Base-by-base conservation (phyloP, 1,139 yeast species). In the Zygotorulaspora mrakii region DNA sequence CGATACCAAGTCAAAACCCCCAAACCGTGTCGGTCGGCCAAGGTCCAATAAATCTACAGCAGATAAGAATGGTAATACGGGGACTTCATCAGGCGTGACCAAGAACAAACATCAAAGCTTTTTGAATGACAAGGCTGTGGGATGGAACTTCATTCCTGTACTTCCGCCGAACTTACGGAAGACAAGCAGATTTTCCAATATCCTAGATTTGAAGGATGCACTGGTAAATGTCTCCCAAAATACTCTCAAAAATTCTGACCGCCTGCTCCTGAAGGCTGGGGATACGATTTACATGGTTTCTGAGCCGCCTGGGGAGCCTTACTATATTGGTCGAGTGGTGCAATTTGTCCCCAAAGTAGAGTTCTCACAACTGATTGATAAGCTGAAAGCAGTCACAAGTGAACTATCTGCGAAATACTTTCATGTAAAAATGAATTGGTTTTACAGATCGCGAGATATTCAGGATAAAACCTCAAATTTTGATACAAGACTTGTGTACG, bases 291-390 rank as follows among this genome's bases (percentile, higher is more conserved):
- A 85, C 59, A 79, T 91, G 77, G 73, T 88, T 17, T 80, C 94
- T 48, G 96, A 87, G 59, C 96, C 96, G 0, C 91, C 96, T 0
- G 94, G 95, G 1, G 97, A 89, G 53, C 96, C 97, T 0, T 89
- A 85, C 65, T 88, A 86, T 55, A 76, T 91, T 33, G 97, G 95
- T 0, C 70, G 94, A 39, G 73, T 91, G 35, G 76, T 86, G 73
- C 94, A 89, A 17, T 87, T 88, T 59, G 77, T 74, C 11, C 37
- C 48, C n/a, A 55, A 54, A 37, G 43, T 52, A 2, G 61, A 60
- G 28, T 52, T 42, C 33, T 43, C 46, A 17, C 37, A 39, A 1
- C 34, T 39, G 3, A 50, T 58, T 9, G 43, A 43, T 3, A 34
- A 41, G 2, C 39, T 50, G 10, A 41, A 35, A 25, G 42, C 49